Evolutionary conservation across 169 alveolate species (phyloP).

Genomic region (Eimeria tenella): DNA sequence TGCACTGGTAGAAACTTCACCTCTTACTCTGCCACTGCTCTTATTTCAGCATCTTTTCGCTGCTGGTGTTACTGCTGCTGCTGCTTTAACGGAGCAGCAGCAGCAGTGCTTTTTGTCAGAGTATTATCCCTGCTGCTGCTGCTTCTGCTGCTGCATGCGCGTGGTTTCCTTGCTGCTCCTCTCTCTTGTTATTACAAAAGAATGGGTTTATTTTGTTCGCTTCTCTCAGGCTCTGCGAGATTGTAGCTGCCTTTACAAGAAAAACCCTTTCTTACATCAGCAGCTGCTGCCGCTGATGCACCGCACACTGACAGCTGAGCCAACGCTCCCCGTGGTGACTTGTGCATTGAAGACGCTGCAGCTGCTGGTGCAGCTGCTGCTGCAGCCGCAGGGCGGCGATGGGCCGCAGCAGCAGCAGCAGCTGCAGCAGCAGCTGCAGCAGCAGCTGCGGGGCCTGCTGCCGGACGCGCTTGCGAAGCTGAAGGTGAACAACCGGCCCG

Average conservation of each 20-base stretch:
- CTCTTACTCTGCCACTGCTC: too few species aligned
- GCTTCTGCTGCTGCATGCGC: too few species aligned
- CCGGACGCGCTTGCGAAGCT: conserved; percentile 72
- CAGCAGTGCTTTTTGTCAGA: too few species aligned
- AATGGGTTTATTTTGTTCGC: neutral
- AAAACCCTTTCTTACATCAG: conserved; percentile 71
- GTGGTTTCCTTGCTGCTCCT: neutral
- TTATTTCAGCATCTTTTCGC: too few species aligned
- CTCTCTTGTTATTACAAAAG: neutral
- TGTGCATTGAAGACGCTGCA: conserved; percentile 75
- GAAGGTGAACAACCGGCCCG: conserved; percentile 79
- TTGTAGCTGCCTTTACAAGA: conserved; percentile 64
- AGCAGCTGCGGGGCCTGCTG: conserved; percentile 71
- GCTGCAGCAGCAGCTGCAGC: conserved; percentile 70
- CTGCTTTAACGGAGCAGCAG: too few species aligned
- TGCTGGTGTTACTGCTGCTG: too few species aligned
- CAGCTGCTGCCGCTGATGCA: conserved; percentile 72
- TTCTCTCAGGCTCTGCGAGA: conserved; percentile 71
- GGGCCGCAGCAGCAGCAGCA: conserved; percentile 61
- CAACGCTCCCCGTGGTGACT: conserved; percentile 79
- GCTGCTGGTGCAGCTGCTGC: conserved; percentile 74
- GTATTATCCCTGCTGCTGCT: too few species aligned
- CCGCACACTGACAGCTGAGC: conserved; percentile 72
- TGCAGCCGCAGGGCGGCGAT: conserved; percentile 60
- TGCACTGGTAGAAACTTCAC: too few species aligned